phyloP scores from a whole-genome alignment of 2,329 filamentous ascomycete species.

The Mycocentrospora acerina region DNA sequence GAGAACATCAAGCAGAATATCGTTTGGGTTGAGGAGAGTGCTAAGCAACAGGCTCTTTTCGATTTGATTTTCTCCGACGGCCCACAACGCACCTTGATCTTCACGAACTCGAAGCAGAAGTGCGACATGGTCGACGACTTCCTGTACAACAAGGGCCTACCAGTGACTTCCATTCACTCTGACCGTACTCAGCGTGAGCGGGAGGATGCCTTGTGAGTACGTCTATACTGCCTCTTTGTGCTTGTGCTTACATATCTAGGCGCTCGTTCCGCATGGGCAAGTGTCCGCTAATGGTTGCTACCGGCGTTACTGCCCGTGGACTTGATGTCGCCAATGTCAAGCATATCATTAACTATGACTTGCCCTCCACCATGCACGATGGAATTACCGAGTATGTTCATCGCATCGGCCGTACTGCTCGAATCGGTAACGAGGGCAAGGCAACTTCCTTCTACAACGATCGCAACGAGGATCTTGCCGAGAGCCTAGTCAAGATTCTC shows the following conservation, averaged over 20 bases:
- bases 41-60: constrained; percentile 71
- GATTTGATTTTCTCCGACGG: constrained; percentile 70
- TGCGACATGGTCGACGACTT: constrained; percentile 88
- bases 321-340: constrained; percentile 84
- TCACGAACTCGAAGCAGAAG: constrained; percentile 77
- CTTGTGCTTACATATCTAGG: constrained; percentile 35
- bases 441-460: constrained; percentile 90
- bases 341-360: constrained; percentile 92
- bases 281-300: constrained; percentile 80
- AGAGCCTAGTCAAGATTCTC: constrained; percentile 76
- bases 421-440: constrained; percentile 83
- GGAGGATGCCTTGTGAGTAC: constrained; percentile 76
- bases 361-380: constrained; percentile 73
- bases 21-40: constrained; percentile 62
- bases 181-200: constrained; percentile 88
- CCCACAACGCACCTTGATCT: constrained; percentile 81
- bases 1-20: constrained; percentile 79
- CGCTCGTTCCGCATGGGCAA: constrained; percentile 76
- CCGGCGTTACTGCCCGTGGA: constrained; percentile 82
- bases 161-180: constrained; percentile 83
- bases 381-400: constrained; percentile 94
- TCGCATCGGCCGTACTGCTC: constrained; percentile 91
- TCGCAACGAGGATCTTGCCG: constrained; percentile 69
- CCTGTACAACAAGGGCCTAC: constrained; percentile 76
- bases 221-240: no score